phyloP scores from a whole-genome alignment of 2,329 filamentous ascomycete genomes.

The Aschersonia sp. region DNA sequence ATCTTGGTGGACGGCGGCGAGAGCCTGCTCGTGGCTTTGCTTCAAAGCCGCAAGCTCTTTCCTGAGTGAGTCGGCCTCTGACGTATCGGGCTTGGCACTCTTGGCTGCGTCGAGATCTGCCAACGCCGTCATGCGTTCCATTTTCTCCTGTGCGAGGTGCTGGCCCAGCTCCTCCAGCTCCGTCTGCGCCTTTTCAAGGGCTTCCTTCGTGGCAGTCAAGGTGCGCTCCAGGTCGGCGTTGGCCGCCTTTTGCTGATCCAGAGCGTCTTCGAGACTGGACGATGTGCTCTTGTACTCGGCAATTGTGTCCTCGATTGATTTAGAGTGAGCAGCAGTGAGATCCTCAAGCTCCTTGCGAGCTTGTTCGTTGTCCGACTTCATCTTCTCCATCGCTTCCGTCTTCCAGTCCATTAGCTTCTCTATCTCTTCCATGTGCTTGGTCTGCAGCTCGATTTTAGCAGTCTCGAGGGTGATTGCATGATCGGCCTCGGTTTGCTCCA shows the following conservation, averaged over 20 bases:
- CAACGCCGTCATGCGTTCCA: constrained; percentile 42
- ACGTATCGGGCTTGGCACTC: constrained; percentile 41
- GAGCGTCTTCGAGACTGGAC: constrained; percentile 18
- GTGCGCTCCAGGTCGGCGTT: constrained; percentile 20
- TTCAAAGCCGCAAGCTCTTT: constrained; percentile 33
- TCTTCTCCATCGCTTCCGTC: constrained; percentile 23
- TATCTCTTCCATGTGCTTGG: constrained; percentile 30
- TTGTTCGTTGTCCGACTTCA: constrained; percentile 23
- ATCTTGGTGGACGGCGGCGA: constrained; percentile 17
- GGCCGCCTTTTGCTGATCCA: constrained; percentile 19
- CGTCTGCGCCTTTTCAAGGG: constrained; percentile 28
- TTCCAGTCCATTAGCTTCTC: constrained; percentile 29
- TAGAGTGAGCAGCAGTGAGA: constrained; percentile 19
- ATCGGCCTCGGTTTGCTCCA: constrained; percentile 28
- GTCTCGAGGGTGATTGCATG: constrained; percentile 30
- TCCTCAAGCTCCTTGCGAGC: constrained; percentile 29
- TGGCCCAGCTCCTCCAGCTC: constrained; percentile 36
- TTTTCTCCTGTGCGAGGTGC: constrained; percentile 43
- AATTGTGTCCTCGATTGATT: constrained; percentile 25
- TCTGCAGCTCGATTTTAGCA: constrained; percentile 28
- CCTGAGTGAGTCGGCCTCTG: constrained; percentile 36
- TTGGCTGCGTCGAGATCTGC: constrained; percentile 45
- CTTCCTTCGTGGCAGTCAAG: constrained; percentile 23
- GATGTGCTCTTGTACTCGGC: constrained; percentile 21
- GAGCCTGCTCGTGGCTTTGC: constrained; percentile 28